phyloP scores from a whole-genome alignment of 768 basidiomycete genomes.

The Amanita brunnescens region DNA sequence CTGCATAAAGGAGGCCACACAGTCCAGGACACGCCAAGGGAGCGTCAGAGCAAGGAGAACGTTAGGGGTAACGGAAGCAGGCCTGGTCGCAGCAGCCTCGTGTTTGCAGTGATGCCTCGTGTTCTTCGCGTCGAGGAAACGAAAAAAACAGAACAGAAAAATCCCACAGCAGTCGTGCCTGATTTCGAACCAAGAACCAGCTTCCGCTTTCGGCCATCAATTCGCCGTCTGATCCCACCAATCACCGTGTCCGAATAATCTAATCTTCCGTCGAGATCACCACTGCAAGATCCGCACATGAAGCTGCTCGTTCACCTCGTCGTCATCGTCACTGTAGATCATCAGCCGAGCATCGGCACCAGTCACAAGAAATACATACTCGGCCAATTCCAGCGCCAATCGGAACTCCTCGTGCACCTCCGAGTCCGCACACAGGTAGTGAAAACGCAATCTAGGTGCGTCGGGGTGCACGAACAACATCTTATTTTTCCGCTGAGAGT shows the following conservation, averaged over 20 bases:
- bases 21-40: background rate
- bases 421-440: background rate
- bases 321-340: background rate
- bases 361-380: background rate
- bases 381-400: background rate
- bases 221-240: background rate
- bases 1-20: background rate
- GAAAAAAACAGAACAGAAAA: background rate
- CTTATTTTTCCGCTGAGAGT: background rate
- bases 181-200: conserved; percentile 1
- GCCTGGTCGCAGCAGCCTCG: background rate
- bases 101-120: conserved; percentile 7
- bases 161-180: background rate
- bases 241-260: background rate
- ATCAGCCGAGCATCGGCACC: background rate
- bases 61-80: background rate
- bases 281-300: no score
- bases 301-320: background rate
- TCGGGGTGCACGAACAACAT: background rate
- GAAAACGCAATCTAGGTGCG: background rate
- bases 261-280: no score
- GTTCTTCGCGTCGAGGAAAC: conserved; percentile 1
- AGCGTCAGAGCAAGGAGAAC: background rate
- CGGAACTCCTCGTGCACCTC: background rate
- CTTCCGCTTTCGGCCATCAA: background rate